Evolutionary conservation across 2,329 filamentous ascomycete genomes (phyloP), one percentile per base, ranked within the genome.

Genomic region (Diaporthe aspalathi): DNA sequence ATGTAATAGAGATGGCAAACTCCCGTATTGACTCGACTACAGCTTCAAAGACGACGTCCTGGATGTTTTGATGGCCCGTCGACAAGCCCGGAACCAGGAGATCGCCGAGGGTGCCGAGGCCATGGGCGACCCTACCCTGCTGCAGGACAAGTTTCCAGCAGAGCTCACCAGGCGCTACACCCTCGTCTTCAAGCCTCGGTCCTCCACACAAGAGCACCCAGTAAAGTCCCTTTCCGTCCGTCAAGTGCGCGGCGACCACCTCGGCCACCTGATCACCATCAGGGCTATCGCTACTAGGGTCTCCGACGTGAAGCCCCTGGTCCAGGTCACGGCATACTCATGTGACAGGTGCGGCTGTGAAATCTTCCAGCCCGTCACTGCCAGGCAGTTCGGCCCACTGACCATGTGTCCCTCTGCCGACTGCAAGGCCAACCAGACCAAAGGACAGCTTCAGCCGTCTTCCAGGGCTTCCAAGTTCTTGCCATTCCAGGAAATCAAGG

Each of bases 31-130:
- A 75, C 70, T 24, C n/a, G 11, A 17, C 22, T n/a, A 45, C 75
- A 94, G 92, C 76, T 98, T 97, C 87, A 98, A 98, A 81, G 95
- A 98, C 78, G 96, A 99, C 82, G 95, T 98, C 12, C 88, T 99
- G 53, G 96, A 99, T 82, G 94, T 99, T 38, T 92, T 99, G 78
- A 97, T 98, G 92, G 93, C 94, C 50, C 94, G 97, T 79, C 92
- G 96, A 76, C 91, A 93, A 76, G 92, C 91, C 77, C 91, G 94
- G 76, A 98, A 99, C 80, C 92, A 94, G 75, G 91, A 92, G 53
- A 87, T 97, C 73, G 83, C 87, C 24, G 87, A 90, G 75, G 87
- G 88, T n/a, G 89, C 90, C 29, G 92, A 93, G 76, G 86, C 88
- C 68, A 87, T 88, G 75, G 83, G 88, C 77, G 90, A 95, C 80